Base-by-base conservation (phyloP, 164 flowering plant species). In the Aristolochia contorta region DNA sequence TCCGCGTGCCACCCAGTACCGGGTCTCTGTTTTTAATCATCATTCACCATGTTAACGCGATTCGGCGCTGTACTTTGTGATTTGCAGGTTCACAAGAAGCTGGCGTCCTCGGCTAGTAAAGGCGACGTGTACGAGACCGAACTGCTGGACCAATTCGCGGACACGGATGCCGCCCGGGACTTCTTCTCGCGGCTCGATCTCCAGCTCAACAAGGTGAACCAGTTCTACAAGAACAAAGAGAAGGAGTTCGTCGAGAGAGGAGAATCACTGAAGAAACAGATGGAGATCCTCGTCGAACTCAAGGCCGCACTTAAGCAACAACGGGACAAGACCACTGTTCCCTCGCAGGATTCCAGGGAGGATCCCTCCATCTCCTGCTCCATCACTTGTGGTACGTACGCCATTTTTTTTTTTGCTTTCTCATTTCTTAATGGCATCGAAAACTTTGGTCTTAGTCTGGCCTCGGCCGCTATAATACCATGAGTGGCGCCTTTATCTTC, bases 141-240 rank as follows among this genome's bases (percentile, higher is more conserved):
- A 67, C 66, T 93, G 79, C 67, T 86, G 0, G 99, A 93, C 71
- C 87, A 85, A 41, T 82, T 93, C 16, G 79, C 73, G 0, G 92
- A 89, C 61, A 77, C 79, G 6, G 83, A 84, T 46, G 86, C 86
- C 14, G 81, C 89, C 0, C 72, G 68, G 23, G 96, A 79, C 37
- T 93, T 90, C 54, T 93, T 93, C 45, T 56, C 79, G 4, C 69
- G 78, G 58, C 68, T 90, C 70, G 99, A 93, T 67, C 73, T 57
- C 49, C 96, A 93, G 58, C 95, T 90, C 1, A 88, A 90, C 78
- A 93, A 90, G 60, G 99, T 93, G 71, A 93, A 90, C 57, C 90
- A 90, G 62, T 93, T 93, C 64, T 93, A 78, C 71, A 81, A 66
- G 69, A 69, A 58, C 1, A 93, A 86, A 67, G 99, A 93, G 81